phyloP scores from a whole-genome alignment of 371 early-diverging fungal species.

The Syncephalastrum monosporum region DNA sequence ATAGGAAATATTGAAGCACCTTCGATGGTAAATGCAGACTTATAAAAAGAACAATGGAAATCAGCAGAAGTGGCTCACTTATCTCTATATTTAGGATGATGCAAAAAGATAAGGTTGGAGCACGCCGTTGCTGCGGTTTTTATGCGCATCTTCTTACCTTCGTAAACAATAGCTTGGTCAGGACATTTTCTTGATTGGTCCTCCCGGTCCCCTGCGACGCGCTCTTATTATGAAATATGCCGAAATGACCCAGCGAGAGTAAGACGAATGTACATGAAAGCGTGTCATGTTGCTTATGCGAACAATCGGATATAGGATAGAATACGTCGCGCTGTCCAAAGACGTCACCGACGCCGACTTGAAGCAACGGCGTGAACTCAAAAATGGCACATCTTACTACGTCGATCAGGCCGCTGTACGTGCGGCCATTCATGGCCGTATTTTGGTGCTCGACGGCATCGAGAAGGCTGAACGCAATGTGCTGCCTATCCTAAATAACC shows the following conservation, averaged over 20 bases:
- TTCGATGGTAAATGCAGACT: slow-evolving; percentile 52
- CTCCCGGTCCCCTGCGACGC: slow-evolving; percentile 75
- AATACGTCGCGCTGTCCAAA: slow-evolving; percentile 77
- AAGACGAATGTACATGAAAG: slow-evolving; percentile 1
- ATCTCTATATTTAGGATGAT: slow-evolving; percentile 49
- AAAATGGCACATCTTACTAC: slow-evolving; percentile 69
- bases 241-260: slow-evolving; percentile 63
- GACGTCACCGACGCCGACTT: slow-evolving; percentile 82
- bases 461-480: slow-evolving; percentile 89
- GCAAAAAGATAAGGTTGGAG: slow-evolving; percentile 61
- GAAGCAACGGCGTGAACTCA: slow-evolving; percentile 83
- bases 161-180: slow-evolving; percentile 57
- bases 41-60: neutral
- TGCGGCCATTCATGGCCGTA: slow-evolving; percentile 80
- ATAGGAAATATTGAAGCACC: slow-evolving; percentile 74
- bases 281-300: neutral
- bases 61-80: neutral
- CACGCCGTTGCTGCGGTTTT: neutral
- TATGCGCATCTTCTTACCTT: slow-evolving; percentile 1
- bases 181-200: slow-evolving; percentile 85
- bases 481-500: slow-evolving; percentile 82
- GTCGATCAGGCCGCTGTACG: slow-evolving; percentile 80
- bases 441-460: slow-evolving; percentile 80
- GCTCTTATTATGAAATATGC: slow-evolving; percentile 73
- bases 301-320: slow-evolving; percentile 41